Evolutionary conservation across 108 stramenopile species (phyloP).

Genomic region (Conticribra guillardii): DNA sequence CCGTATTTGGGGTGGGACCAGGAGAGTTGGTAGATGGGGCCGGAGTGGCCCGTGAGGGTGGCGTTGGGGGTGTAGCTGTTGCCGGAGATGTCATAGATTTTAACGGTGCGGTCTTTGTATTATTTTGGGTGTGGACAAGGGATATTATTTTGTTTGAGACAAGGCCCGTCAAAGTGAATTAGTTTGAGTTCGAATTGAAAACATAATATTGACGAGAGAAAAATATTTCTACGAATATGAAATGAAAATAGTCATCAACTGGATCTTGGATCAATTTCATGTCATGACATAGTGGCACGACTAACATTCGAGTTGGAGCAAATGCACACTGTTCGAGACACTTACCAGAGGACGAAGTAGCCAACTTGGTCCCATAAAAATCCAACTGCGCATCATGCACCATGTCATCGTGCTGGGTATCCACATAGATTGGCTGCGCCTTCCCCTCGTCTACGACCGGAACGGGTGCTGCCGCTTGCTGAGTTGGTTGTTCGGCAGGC

Average conservation of each 20-base stretch:
- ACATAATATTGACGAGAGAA: background rate
- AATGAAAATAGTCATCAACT: no score
- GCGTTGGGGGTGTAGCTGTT: conserved; percentile 80
- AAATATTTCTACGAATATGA: background rate
- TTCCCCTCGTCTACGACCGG: conserved; percentile 11
- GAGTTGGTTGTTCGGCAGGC: background rate
- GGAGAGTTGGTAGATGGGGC: conserved; percentile 94
- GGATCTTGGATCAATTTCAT: no score
- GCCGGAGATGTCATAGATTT: conserved; percentile 89
- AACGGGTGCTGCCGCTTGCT: conserved; percentile 5
- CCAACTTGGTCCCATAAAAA: conserved; percentile 94
- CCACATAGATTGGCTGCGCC: conserved; percentile 67
- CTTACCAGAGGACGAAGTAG: conserved; percentile 90
- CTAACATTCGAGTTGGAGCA: no score
- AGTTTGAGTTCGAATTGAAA: no score
- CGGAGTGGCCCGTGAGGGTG: conserved; percentile 87
- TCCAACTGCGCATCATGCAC: conserved; percentile 95
- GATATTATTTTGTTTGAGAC: no score
- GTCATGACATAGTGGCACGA: no score
- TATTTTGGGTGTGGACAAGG: background rate
- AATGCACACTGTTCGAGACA: no score
- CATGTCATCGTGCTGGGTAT: conserved; percentile 95
- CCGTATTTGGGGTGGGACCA: conserved; percentile 98
- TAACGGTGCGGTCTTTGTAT: conserved; percentile 83
- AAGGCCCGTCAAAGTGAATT: no score